Evolutionary conservation across 192 early-diverging fungal genomes (phyloP).

Genomic region (Coemansia sp.): DNA sequence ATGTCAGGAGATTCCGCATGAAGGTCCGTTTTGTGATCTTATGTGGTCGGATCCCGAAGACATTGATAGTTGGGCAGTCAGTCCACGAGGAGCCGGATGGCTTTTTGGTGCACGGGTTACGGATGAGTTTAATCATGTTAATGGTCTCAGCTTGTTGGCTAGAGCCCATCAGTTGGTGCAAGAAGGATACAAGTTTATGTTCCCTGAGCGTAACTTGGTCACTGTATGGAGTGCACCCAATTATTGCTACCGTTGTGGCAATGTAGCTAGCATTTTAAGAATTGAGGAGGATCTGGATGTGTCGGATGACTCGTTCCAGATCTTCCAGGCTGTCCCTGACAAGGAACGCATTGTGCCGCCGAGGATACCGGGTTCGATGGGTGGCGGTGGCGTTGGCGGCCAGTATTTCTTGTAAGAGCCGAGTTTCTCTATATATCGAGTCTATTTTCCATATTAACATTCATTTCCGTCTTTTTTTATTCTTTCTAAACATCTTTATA

Average conservation of each 20-base stretch:
- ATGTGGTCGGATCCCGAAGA: slow-evolving; percentile 56
- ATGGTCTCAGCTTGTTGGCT: slow-evolving; percentile 86
- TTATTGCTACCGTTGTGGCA: slow-evolving; percentile 97
- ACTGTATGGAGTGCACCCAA: slow-evolving; percentile 97
- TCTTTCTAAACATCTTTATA: no score
- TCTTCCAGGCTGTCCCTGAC: slow-evolving; percentile 95
- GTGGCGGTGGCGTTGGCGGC: slow-evolving; percentile 26
- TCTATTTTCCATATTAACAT: no score
- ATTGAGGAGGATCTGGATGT: slow-evolving; percentile 70
- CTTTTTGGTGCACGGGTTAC: slow-evolving; percentile 96
- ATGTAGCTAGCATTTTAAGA: slow-evolving; percentile 84
- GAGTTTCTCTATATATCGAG: no score
- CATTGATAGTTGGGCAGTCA: slow-evolving; percentile 90
- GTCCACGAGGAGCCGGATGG: slow-evolving; percentile 96
- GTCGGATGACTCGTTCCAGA: slow-evolving; percentile 85
- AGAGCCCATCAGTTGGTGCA: slow-evolving; percentile 98
- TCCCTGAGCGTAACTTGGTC: slow-evolving; percentile 82
- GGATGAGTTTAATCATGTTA: slow-evolving; percentile 96
- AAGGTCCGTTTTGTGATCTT: slow-evolving; percentile 49
- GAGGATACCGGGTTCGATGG: slow-evolving; percentile 50
- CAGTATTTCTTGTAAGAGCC: slow-evolving; percentile 48
- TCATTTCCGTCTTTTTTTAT: no score
- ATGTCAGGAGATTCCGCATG: slow-evolving; percentile 64
- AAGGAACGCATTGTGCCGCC: slow-evolving; percentile 65
- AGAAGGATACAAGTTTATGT: slow-evolving; percentile 83